Base-by-base conservation (phyloP, 495 filamentous ascomycete genomes). In the Cudoniella acicularis region DNA sequence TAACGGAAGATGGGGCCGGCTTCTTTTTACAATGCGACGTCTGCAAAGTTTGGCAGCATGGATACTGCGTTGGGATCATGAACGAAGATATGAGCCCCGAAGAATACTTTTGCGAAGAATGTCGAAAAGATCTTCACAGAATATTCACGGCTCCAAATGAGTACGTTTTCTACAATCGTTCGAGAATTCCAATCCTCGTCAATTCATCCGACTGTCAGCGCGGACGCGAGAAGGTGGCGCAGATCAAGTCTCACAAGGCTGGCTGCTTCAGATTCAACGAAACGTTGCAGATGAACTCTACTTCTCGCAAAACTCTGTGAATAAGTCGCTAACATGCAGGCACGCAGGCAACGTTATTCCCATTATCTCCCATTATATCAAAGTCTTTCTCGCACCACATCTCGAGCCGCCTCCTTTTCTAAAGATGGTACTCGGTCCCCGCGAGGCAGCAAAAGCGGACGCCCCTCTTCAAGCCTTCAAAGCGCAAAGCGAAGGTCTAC, bases 41-140 rank as follows among this genome's bases (percentile, higher is more conserved):
- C 49, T 99, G 94, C 75, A 95, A 96, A 70, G 94, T 97, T 54
- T 99, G 94, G 94, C 94, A 99, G 68, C 94, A 99, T 67, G 95
- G 94, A 68, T 92, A 91, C 56, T 99, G 94, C 73, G 95, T 99
- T 51, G 94, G 94, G 40, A 96, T 99, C 63, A 92, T 91, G 80
- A 91, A 96, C 61, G 91, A 93, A 70, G 86, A 88, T 54, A 85
- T 86, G 70, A 93, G 87, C 68, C 95, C 92, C 27, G 93, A 98
- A 47, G 90, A 97, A 74, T 99, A 99, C 77, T 98, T 91, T 69
- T 99, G 94, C 73, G 94, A 99, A 75, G 80, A 88, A 72, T 99
- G 94, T 71, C 86, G 88, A 62, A 88, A 89, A 70, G 92, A 96
- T 67, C 79, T 96, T 52, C 94, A 99, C 77, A 90, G 82, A 64